phyloP scores from a whole-genome alignment of 2,329 filamentous ascomycete species.

The Penicillium decumbens region DNA sequence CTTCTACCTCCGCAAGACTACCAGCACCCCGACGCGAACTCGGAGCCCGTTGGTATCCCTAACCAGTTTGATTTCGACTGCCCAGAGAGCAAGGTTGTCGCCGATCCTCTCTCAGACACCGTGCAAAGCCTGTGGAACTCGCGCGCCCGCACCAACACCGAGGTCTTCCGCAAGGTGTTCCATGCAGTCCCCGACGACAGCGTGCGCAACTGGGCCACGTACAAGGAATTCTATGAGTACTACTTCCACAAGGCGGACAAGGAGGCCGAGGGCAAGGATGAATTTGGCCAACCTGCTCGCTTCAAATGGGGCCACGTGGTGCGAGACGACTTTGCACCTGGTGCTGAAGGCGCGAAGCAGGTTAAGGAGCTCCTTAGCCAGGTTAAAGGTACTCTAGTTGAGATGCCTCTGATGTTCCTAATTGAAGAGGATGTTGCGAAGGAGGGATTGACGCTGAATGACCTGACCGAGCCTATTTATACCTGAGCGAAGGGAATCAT shows the following conservation, averaged over 20 bases:
- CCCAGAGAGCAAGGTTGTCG: constrained; percentile 48
- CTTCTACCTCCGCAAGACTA: constrained; percentile 69
- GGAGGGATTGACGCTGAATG: constrained; percentile 69
- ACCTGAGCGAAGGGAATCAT: constrained; percentile 44
- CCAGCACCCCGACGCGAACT: constrained; percentile 56
- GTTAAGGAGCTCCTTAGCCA: constrained; percentile 65
- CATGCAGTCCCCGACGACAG: constrained; percentile 58
- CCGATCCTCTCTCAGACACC: constrained; percentile 55
- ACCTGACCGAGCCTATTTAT: constrained; percentile 67
- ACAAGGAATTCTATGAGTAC: constrained; percentile 60
- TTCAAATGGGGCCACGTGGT: constrained; percentile 87
- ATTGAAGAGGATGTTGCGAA: constrained; percentile 81
- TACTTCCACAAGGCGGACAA: constrained; percentile 50
- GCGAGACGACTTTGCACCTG: constrained; percentile 62
- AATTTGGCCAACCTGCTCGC: constrained; percentile 45
- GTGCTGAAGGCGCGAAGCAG: constrained; percentile 63
- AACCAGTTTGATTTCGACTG: constrained; percentile 54
- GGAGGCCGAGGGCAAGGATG: constrained; percentile 44
- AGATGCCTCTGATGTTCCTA: constrained; percentile 88
- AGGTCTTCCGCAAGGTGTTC: constrained; percentile 59
- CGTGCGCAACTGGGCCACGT: constrained; percentile 57
- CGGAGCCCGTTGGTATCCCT: constrained; percentile 53
- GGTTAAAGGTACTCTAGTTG: constrained; percentile 68
- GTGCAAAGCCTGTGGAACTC: constrained; percentile 56
- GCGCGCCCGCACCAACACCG: constrained; percentile 55